Evolutionary conservation across 805 yeast species (phyloP).

Genomic region (Sugiyamaella boreocaroliniensis): DNA sequence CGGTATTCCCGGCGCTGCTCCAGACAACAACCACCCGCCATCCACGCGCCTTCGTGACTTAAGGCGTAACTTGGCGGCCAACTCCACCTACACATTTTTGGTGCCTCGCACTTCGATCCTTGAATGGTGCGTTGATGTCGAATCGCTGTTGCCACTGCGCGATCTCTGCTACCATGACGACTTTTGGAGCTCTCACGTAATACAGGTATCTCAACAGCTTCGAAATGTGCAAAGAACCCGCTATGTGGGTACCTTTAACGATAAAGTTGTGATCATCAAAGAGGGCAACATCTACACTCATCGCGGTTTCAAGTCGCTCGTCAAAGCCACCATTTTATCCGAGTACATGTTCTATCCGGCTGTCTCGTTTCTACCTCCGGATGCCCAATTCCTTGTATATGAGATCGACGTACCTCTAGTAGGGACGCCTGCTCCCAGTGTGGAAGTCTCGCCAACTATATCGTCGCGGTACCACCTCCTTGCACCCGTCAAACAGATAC

Average conservation of each 20-base stretch:
- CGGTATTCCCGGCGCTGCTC: conserved; percentile 39
- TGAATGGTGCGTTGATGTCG: conserved; percentile 35
- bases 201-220: conserved; percentile 29
- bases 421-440: conserved; percentile 34
- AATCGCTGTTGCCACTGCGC: conserved; percentile 34
- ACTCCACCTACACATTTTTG: conserved; percentile 50
- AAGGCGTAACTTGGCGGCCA: conserved; percentile 26
- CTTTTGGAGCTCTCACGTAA: conserved; percentile 57
- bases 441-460: conserved; percentile 16
- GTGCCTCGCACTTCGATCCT: conserved; percentile 55
- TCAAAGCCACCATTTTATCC: conserved; percentile 39
- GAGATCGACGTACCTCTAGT: conserved; percentile 51
- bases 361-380: conserved; percentile 53
- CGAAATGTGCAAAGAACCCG: conserved; percentile 24
- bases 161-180: conserved; percentile 55
- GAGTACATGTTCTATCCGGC: conserved; percentile 48
- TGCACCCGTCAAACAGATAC: neutral
- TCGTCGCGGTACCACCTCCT: conserved; percentile 7
- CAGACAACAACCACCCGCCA: neutral
- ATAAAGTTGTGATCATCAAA: conserved; percentile 48
- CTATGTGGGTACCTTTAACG: conserved; percentile 21
- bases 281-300: conserved; percentile 50
- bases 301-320: conserved; percentile 48
- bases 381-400: conserved; percentile 49
- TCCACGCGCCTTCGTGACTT: conserved; percentile 16